Evolutionary conservation across 2,329 filamentous ascomycete genomes (phyloP).

Genomic region (Macroventuria anomochaeta): DNA sequence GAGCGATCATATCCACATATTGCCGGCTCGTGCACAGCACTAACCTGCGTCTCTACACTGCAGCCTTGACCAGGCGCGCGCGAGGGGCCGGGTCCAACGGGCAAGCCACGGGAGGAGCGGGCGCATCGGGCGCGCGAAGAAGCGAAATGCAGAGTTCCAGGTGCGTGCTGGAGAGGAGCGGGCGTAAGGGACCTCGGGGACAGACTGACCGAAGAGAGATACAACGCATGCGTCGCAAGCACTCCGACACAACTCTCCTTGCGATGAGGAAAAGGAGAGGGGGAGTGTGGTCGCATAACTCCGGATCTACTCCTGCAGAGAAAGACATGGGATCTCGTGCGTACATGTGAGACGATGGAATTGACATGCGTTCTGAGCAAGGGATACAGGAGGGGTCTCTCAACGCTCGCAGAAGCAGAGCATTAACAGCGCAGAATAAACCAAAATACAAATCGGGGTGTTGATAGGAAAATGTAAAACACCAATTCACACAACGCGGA

Average conservation of each 20-base stretch:
- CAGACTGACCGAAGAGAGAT: constrained; percentile 51
- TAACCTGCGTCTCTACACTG: constrained; percentile 30
- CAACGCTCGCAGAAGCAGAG: constrained; percentile 43
- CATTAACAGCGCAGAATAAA: constrained; percentile 44
- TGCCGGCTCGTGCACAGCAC: constrained; percentile 49
- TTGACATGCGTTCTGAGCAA: constrained; percentile 15
- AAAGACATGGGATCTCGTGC: constrained; percentile 6
- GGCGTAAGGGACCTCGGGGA: constrained; percentile 54
- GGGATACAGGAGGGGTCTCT: constrained; percentile 21
- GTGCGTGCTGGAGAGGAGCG: constrained; percentile 48
- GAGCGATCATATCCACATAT: constrained; percentile 54
- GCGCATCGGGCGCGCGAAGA: constrained; percentile 25
- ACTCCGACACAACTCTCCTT: constrained; percentile 30
- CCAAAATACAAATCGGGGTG: constrained; percentile 37
- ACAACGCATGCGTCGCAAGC: constrained; percentile 28
- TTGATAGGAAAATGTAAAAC: constrained; percentile 39
- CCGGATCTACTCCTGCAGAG: constrained; percentile 14
- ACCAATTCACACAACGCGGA: constrained; percentile 44
- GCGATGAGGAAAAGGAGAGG: constrained; percentile 29
- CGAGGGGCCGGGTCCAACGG: constrained; percentile 41
- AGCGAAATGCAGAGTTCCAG: constrained; percentile 39
- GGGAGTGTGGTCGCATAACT: constrained; percentile 21
- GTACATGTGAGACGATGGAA: constrained; percentile 13
- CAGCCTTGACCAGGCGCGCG: constrained; percentile 33
- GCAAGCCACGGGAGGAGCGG: constrained; percentile 49